Percentiles rank a stretch among this genome's conserved stretches.
Evolutionary conservation across 1,284 basidiomycete species (phyloP).

Genomic region (Fomitiporia mediterranea): DNA sequence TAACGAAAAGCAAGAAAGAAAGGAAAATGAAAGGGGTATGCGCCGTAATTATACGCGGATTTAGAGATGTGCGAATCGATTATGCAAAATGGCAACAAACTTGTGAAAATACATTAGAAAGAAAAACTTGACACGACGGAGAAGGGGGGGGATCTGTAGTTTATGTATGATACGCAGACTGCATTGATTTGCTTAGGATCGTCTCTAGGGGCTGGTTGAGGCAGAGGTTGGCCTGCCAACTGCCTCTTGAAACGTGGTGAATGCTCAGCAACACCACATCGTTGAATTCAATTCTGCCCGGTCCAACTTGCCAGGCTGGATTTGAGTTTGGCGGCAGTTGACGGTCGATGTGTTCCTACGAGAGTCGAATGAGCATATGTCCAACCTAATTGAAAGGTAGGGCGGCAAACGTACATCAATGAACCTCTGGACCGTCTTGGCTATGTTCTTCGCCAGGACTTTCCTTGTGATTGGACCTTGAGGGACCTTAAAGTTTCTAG

Average conservation of each 20-base stretch:
- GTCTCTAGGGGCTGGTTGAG: constrained; percentile 29
- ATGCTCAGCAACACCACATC: constrained; percentile 67
- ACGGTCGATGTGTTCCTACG: constrained; percentile 44
- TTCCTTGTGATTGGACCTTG: constrained; percentile 64
- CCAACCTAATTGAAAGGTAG: constrained; percentile 19
- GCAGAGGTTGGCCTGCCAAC: constrained; percentile 72
- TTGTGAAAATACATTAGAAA: no score
- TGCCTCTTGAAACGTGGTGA: constrained; percentile 74
- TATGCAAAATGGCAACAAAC: no score
- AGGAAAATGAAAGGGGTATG: not conserved
- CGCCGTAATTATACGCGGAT: no score
- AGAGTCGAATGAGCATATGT: constrained; percentile 5
- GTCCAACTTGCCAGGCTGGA: constrained; percentile 55
- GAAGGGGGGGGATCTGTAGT: not conserved
- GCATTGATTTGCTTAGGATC: not conserved
- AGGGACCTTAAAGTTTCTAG: constrained; percentile 68
- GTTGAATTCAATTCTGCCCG: constrained; percentile 49
- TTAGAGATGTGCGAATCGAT: no score
- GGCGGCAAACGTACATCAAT: constrained; percentile 34
- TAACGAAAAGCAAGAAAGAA: not conserved
- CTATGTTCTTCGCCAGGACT: constrained; percentile 64
- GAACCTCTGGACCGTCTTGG: constrained; percentile 58
- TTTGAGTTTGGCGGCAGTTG: constrained; percentile 58
- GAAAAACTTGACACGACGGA: not conserved
- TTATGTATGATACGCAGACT: not conserved